A percentile compares a stretch with the other conserved stretches of the same genome.
Evolutionary conservation across 2,329 filamentous ascomycete genomes (phyloP).

Genomic region (Xylaria sp.): DNA sequence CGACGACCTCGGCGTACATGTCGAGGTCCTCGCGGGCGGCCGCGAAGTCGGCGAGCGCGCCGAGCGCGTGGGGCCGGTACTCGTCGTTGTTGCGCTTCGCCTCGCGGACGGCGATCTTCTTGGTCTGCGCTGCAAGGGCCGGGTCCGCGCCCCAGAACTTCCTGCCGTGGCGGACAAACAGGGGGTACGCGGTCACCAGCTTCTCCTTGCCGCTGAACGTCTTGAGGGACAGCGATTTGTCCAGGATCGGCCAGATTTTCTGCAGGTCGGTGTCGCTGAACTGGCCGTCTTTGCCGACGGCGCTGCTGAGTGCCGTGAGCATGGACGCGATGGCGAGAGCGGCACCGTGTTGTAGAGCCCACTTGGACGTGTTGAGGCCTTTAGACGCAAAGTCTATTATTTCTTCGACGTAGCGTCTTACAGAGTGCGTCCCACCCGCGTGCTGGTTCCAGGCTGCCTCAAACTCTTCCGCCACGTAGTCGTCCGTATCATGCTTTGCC

Average conservation of each 20-base stretch:
- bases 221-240: conserved; percentile 82
- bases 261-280: conserved; percentile 63
- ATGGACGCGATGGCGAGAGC: conserved; percentile 79
- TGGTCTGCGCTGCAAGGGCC: conserved; percentile 64
- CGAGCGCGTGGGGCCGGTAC: conserved; percentile 78
- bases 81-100: conserved; percentile 87
- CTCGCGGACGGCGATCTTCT: conserved; percentile 82
- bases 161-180: conserved; percentile 70
- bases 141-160: conserved; percentile 58
- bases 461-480: conserved; percentile 78
- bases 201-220: conserved; percentile 92
- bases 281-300: conserved; percentile 58
- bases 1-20: conserved; percentile 67
- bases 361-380: conserved; percentile 78
- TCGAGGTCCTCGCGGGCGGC: conserved; percentile 69
- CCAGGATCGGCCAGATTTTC: conserved; percentile 79
- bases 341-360: conserved; percentile 87
- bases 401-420: conserved; percentile 82
- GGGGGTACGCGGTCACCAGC: conserved; percentile 76
- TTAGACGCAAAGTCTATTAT: conserved; percentile 70
- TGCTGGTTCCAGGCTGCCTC: conserved; percentile 87
- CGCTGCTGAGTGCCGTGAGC: conserved; percentile 65
- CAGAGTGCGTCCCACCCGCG: conserved; percentile 80
- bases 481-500: conserved; percentile 81
- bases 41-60: conserved; percentile 73